phyloP scores from a whole-genome alignment of 2,329 filamentous ascomycete genomes.

The Penicillium sp. region DNA sequence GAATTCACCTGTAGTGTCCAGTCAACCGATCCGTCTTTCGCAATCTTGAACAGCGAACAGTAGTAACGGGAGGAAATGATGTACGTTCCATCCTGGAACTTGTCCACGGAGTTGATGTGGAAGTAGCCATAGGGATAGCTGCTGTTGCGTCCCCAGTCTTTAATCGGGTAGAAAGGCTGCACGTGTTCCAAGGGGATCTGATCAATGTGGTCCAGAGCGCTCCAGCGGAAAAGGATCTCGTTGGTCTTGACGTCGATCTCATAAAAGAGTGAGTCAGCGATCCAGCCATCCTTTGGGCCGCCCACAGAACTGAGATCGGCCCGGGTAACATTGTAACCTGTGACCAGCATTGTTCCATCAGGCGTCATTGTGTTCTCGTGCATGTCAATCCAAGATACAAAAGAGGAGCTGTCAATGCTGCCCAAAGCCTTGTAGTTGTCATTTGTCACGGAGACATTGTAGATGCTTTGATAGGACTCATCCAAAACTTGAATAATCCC shows the following conservation, averaged over 20 bases:
- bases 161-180: slow-evolving; percentile 7
- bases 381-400: slow-evolving; percentile 24
- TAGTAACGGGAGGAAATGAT: not conserved
- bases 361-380: slow-evolving; percentile 27
- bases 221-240: slow-evolving; percentile 28
- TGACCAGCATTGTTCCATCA: slow-evolving; percentile 26
- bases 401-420: slow-evolving; percentile 13
- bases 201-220: slow-evolving; percentile 23
- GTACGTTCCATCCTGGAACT: slow-evolving; percentile 5
- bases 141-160: slow-evolving; percentile 10
- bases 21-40: slow-evolving; percentile 3
- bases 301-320: slow-evolving; percentile 25
- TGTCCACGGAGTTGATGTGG: slow-evolving; percentile 22
- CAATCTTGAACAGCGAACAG: slow-evolving; percentile 5
- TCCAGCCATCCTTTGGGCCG: slow-evolving; percentile 26
- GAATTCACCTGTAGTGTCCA: slow-evolving; percentile 17
- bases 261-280: slow-evolving; percentile 28
- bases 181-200: slow-evolving; percentile 18
- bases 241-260: slow-evolving; percentile 29
- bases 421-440: slow-evolving; percentile 17
- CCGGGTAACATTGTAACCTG: slow-evolving; percentile 26
- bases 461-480: slow-evolving; percentile 24
- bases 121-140: slow-evolving; percentile 22
- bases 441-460: slow-evolving; percentile 21
- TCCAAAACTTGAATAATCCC: slow-evolving; percentile 23